Evolutionary conservation across 2,329 filamentous ascomycete genomes (phyloP).

Genomic region (Fusarium oligoseptatum): DNA sequence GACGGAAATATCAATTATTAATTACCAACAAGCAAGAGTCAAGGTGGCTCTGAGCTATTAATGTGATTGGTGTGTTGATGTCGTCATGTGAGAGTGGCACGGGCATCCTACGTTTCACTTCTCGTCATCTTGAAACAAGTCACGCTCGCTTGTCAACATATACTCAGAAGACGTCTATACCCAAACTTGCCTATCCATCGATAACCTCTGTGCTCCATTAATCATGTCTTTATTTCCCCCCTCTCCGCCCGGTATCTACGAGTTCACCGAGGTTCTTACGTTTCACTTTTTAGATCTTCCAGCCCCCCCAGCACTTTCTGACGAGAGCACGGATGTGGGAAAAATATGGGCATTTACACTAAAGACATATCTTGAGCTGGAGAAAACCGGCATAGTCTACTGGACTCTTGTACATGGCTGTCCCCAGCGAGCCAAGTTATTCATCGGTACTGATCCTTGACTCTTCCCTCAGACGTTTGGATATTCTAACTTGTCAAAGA

Average conservation of each 20-base stretch:
- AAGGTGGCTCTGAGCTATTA: not conserved
- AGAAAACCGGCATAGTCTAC: constrained; percentile 22
- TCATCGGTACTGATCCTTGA: constrained; percentile 9
- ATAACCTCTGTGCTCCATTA: not conserved
- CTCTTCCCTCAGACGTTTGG: not conserved
- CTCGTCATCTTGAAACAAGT: not conserved
- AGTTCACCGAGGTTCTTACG: constrained; percentile 8
- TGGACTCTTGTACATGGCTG: constrained; percentile 14
- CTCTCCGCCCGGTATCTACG: constrained; percentile 10
- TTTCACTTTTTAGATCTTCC: constrained; percentile 7
- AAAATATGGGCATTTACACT: constrained; percentile 22
- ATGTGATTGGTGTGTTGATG: not conserved
- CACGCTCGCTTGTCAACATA: not conserved
- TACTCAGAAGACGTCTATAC: not conserved
- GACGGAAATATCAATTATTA: too few relatives aligned
- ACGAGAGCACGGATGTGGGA: constrained; percentile 6
- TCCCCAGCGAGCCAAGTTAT: constrained; percentile 12
- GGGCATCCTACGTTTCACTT: not conserved
- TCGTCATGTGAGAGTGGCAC: not conserved
- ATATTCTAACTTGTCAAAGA: constrained; percentile 1
- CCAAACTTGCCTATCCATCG: not conserved
- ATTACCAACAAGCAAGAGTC: too few relatives aligned
- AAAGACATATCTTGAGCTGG: constrained; percentile 13
- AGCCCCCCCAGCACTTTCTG: constrained; percentile 8
- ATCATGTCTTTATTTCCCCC: constrained; percentile 1